Evolutionary conservation across 2,329 filamentous ascomycete species (phyloP), one percentile per base, ranked within the genome.

Genomic region (Diaporthe ilicicola): DNA sequence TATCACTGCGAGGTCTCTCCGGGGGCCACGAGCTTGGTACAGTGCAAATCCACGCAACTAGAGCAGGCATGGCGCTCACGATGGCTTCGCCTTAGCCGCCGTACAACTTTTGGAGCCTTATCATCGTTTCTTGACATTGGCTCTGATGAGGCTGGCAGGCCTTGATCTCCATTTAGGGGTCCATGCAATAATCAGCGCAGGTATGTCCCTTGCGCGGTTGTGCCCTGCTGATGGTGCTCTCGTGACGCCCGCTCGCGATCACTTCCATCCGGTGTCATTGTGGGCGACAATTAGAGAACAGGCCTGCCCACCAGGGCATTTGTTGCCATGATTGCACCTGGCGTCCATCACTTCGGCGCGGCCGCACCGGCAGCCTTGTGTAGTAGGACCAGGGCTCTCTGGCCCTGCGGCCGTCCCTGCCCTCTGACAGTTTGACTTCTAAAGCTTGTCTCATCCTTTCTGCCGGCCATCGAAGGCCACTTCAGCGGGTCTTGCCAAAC

Each of bases 401-500:
- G 9, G 17, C 15, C 6, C 17, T n/a, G 19, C 19, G 3, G 8
- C 37, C 37, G 37, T 39, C 37, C 13, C 37, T 12, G 37, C 10
- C 13, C 37, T 39, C 37, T 39, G 37, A 13, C 37, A 39, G 3
- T 6, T 10, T 39, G 37, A 39, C 12, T 9, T 6, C 19, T 51
- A 15, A 19, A 22, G 17, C 2, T 39, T 46, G 37, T 59, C 17
- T 17, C 3, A 12, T 39, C 15, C 27, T 50, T 24, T 42, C 13
- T 22, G 5, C n/a, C 12, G 24, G 29, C 29, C 4, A 7, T 19
- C 9, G 8, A 10, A 27, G 48, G 2, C 13, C 15, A 24, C 42
- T n/a, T 72, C 67, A 88, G 74, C 86, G 80, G 27, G 79, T 82
- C 74, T 78, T 80, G 3, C 84, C 88, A 78, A 90, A 90, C 76